Conservation (phyloP, 768 basidiomycete species). For the Mycena rebaudengoi region DNA sequence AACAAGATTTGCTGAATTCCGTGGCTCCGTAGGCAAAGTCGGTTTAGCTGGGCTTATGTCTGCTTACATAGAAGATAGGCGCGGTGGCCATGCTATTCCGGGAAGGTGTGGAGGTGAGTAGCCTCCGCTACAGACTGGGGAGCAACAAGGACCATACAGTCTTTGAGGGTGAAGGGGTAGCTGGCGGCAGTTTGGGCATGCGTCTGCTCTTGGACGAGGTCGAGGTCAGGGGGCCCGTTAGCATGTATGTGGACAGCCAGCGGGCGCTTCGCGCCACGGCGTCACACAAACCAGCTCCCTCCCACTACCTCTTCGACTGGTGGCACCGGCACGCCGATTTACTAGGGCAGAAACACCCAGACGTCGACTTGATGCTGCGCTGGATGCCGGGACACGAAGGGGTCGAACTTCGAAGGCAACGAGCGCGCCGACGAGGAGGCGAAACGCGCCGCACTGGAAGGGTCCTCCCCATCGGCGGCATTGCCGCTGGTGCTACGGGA, state of each 20-base stretch:
- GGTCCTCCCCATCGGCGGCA: too few species aligned
- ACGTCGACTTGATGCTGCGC: conserved; percentile 4
- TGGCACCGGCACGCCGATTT: neutral
- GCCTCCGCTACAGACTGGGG: neutral
- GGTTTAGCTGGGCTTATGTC: too few species aligned
- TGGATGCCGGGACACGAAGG: conserved; percentile 32
- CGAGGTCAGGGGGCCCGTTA: neutral
- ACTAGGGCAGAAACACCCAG: neutral
- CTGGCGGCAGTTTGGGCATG: conserved; percentile 4
- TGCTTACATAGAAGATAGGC: conserved; percentile 25
- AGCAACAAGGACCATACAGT: conserved; percentile 29
- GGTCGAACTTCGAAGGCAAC: too few species aligned
- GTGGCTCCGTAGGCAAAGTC: too few species aligned
- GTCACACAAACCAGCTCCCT: neutral
- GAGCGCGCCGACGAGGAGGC: too few species aligned
- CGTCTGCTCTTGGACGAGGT: too few species aligned
- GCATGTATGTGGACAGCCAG: neutral
- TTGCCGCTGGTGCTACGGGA: too few species aligned
- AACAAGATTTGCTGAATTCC: too few species aligned
- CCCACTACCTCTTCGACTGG: neutral
- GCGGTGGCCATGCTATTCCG: conserved; percentile 26
- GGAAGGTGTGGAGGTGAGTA: neutral
- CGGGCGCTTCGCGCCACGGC: neutral
- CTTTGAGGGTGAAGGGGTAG: conserved; percentile 33
- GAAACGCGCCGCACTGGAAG: too few species aligned